These are phyloP conservation scores for Westerdykella aurantiaca DNA, from an alignment of 2,329 filamentous ascomycete genomes.

Conservation along the genomic window DNA sequence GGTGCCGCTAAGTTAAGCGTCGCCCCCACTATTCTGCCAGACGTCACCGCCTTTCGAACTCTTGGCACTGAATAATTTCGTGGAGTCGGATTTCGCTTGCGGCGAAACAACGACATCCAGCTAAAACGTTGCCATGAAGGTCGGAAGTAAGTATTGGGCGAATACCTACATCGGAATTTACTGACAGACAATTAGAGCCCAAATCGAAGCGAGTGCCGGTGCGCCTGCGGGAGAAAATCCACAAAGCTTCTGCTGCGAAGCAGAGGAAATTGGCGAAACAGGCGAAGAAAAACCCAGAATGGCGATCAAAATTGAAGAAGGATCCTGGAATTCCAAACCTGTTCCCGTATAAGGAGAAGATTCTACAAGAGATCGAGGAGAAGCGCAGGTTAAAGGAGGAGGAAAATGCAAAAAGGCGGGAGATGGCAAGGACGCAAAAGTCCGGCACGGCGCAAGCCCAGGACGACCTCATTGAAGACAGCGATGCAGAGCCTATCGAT, in stretches of 20 bases:
- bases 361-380: constrained; percentile 92
- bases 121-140: constrained; percentile 31
- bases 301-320: constrained; percentile 92
- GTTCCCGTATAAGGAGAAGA: constrained; percentile 95
- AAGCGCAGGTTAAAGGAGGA: constrained; percentile 74
- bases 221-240: constrained; percentile 89
- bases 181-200: constrained; percentile 60
- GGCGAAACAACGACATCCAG: constrained; percentile 9
- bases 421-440: constrained; percentile 55
- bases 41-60: constrained; percentile 9
- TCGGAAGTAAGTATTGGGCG: constrained; percentile 35
- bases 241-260: constrained; percentile 86
- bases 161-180: neutral
- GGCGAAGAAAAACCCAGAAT: constrained; percentile 95
- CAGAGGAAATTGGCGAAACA: constrained; percentile 83
- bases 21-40: constrained; percentile 1
- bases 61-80: constrained; percentile 9
- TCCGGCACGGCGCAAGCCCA: constrained; percentile 30
- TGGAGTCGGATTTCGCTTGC: constrained; percentile 20
- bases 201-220: constrained; percentile 89
- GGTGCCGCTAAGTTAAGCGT: no score
- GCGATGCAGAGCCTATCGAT: constrained; percentile 50
- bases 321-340: constrained; percentile 96
- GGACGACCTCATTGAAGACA: constrained; percentile 30
- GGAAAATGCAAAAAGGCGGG: constrained; percentile 60